A percentile compares a stretch with the other conserved stretches of the same genome.
Conservation (phyloP, 805 yeast genomes). For the Kodamaea sagamina region DNA sequence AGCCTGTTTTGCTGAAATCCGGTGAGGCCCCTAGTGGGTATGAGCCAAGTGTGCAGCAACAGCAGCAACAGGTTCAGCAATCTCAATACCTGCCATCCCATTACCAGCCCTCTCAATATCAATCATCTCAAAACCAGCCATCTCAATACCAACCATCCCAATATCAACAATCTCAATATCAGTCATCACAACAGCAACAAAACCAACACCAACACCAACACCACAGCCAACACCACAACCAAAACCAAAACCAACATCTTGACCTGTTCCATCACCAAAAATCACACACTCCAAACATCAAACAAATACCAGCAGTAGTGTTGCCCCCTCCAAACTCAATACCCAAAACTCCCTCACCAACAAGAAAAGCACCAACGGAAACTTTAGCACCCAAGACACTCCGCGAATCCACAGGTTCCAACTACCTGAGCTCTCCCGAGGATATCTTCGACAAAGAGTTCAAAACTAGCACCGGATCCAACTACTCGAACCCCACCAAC, state of each 20-base stretch:
- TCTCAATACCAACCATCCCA: neutral
- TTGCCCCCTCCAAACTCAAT: conserved; percentile 6
- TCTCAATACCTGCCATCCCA: neutral
- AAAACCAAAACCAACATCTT: too few relatives aligned
- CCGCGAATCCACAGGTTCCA: conserved; percentile 10
- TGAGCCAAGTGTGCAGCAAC: conserved; percentile 1
- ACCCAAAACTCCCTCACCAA: conserved; percentile 11
- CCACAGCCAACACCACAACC: too few relatives aligned
- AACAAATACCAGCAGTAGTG: conserved; percentile 4
- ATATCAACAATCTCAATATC: neutral
- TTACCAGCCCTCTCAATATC: neutral
- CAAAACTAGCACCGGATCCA: conserved; percentile 19
- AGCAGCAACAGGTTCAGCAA: conserved; percentile 2
- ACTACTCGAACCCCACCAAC: conserved; percentile 43
- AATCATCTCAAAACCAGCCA: neutral
- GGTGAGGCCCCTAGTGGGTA: too few relatives aligned
- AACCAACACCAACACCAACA: too few relatives aligned
- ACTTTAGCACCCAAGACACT: conserved; percentile 5
- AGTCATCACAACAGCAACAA: conserved; percentile 1
- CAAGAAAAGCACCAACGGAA: conserved; percentile 10
- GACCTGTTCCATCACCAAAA: conserved; percentile 1
- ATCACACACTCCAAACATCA: conserved; percentile 5
- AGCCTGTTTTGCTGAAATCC: conserved; percentile 22
- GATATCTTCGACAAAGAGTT: conserved; percentile 15
- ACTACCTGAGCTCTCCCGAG: conserved; percentile 18